These are phyloP conservation scores for Sporopachydermia quercuum DNA, from an alignment of 805 yeast species.

Conservation along the genomic window DNA sequence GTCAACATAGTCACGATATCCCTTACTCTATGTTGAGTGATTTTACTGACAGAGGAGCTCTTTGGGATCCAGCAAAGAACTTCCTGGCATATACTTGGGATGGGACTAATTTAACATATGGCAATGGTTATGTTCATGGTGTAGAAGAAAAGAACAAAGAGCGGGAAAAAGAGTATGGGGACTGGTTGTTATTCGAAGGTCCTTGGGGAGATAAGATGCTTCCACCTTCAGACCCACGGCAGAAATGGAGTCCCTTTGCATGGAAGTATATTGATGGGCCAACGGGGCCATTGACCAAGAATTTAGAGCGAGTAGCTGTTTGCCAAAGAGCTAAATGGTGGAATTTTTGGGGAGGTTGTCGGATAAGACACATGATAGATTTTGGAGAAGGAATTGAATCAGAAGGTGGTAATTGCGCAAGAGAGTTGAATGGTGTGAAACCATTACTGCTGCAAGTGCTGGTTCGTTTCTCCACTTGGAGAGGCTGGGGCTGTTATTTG, in stretches of 20 bases:
- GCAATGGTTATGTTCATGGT: constrained; percentile 12
- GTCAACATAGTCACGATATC: constrained; percentile 89
- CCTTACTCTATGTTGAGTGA: constrained; percentile 86
- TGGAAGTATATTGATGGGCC: constrained; percentile 92
- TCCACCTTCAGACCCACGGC: constrained; percentile 56
- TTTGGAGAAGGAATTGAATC: constrained; percentile 83
- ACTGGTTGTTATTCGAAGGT: constrained; percentile 73
- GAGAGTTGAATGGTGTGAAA: constrained; percentile 12
- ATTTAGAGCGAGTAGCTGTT: constrained; percentile 49
- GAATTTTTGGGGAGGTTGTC: constrained; percentile 77
- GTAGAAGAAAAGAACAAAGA: constrained; percentile 23
- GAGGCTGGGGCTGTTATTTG: constrained; percentile 15
- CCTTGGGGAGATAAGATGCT: constrained; percentile 85
- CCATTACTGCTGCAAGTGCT: constrained; percentile 8
- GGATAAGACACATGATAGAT: constrained; percentile 54
- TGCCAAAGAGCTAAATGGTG: constrained; percentile 89
- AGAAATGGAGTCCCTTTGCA: constrained; percentile 76
- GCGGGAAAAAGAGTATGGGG: constrained; percentile 39
- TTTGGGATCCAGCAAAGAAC: constrained; percentile 88
- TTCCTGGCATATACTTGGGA: constrained; percentile 71
- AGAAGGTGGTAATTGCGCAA: constrained; percentile 76
- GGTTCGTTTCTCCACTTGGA: constrained; percentile 10
- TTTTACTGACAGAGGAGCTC: constrained; percentile 87
- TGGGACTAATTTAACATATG: constrained; percentile 29
- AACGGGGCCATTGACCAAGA: constrained; percentile 72